Percentiles rank a stretch among this genome's conserved stretches.
phyloP scores from a whole-genome alignment of 805 yeast species.

The Barnettozyma wickerhamii region DNA sequence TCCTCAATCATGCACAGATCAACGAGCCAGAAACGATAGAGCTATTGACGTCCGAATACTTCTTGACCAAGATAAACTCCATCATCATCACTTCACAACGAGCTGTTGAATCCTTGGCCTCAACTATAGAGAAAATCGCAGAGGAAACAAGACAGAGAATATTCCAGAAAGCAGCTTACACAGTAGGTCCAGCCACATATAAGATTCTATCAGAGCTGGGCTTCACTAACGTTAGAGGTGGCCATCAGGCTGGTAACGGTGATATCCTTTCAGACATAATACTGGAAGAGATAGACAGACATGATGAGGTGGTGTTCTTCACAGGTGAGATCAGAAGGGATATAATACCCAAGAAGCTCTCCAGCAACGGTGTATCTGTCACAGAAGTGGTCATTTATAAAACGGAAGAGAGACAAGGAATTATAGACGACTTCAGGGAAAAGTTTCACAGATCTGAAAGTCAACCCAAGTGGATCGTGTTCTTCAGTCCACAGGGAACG shows the following conservation, averaged over 20 bases:
- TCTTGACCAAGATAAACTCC: constrained; percentile 38
- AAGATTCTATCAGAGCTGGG: constrained; percentile 55
- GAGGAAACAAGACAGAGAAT: constrained; percentile 25
- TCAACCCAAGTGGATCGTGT: constrained; percentile 60
- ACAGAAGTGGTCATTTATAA: constrained; percentile 65
- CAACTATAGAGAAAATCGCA: constrained; percentile 30
- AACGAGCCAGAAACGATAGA: constrained; percentile 41
- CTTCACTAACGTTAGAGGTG: constrained; percentile 67
- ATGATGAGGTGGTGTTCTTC: constrained; percentile 53
- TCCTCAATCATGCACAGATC: constrained; percentile 60
- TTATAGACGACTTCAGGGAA: constrained; percentile 34
- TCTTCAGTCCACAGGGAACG: constrained; percentile 92
- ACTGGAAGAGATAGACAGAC: constrained; percentile 22
- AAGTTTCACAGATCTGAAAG: constrained; percentile 9
- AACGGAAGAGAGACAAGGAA: constrained; percentile 50
- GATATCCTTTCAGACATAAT: constrained; percentile 61
- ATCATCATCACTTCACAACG: constrained; percentile 85
- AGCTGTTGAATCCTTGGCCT: constrained; percentile 75
- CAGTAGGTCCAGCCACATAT: constrained; percentile 91
- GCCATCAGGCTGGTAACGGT: constrained; percentile 79
- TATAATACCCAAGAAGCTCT: constrained; percentile 64
- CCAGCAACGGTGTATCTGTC: constrained; percentile 38
- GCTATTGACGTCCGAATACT: constrained; percentile 40
- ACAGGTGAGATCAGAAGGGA: constrained; percentile 87
- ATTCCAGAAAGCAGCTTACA: constrained; percentile 55